Base-by-base conservation (phyloP, 768 basidiomycete species). In the Lactarius akahatsu region DNA sequence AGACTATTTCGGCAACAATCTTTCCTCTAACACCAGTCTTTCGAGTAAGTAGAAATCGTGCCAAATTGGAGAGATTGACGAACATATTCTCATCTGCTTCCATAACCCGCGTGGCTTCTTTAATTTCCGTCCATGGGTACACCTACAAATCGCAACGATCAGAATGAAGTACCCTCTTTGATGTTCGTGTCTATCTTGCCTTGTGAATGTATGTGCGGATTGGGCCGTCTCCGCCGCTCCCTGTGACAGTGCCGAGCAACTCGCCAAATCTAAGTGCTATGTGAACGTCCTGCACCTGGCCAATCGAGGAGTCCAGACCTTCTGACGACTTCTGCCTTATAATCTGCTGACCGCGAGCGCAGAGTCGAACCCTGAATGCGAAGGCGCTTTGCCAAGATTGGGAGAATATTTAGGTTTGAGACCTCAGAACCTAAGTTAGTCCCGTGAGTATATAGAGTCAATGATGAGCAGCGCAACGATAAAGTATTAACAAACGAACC, bases 281-380 rank as follows among this genome's bases (percentile, higher is more conserved):
- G 54, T 45, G 23, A 45, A 40, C 28, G 59, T 50, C 63, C 66
- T 69, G n/a, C 62, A 28, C 32, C 5, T n/a, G 13, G 15, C 40
- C 52, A 26, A 28, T 38, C 63, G 5, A 62, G 18, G 40, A 60
- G 5, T 30, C 10, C 80, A 58, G 68, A 87, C 89, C 80, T 81
- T 52, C 76, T 74, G 63, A 92, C 82, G 59, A 96, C 80, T 26
- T 89, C 83, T 4, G 83, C 81, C 76, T 97, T 94, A 75, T 96
- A 97, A 68, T 82, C 79, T n/a, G 80, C 72, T 30, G 85, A 83
- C 55, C 92, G 86, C 36, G 89, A 85, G 28, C 94, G 86, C 36
- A 97, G 79, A 2, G 94, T 96, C 26, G 92, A 92, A 26, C 95
- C 94, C 76, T 94, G 88, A 59, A 98, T 88, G 30, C 88, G 86